Percentiles rank a stretch among this genome's conserved stretches.
Conservation (phyloP, 352 stramenopile species). For the Pythium volutum region DNA sequence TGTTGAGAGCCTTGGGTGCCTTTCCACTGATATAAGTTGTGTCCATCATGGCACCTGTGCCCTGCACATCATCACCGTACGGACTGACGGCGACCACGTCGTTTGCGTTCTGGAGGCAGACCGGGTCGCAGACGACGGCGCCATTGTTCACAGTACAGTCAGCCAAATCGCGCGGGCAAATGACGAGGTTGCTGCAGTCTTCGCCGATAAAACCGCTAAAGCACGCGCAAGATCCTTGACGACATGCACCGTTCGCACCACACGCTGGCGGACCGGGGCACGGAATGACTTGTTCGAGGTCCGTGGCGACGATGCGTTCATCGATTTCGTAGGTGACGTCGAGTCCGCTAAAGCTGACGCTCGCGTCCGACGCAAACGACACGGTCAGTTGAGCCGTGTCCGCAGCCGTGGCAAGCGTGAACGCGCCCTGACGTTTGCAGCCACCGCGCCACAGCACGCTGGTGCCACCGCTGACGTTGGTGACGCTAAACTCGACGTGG, state of each 20-base stretch:
- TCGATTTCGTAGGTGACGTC: slow-evolving; percentile 40
- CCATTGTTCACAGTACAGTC: slow-evolving; percentile 21
- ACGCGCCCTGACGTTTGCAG: slow-evolving; percentile 41
- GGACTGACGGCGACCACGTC: slow-evolving; percentile 50
- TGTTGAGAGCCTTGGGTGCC: slow-evolving; percentile 47
- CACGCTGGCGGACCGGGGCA: slow-evolving; percentile 42
- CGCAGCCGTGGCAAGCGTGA: slow-evolving; percentile 31
- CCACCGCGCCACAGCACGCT: slow-evolving; percentile 46
- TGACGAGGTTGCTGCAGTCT: slow-evolving; percentile 53
- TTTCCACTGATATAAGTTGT: slow-evolving; percentile 36
- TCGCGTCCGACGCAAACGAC: slow-evolving; percentile 41
- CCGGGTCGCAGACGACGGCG: slow-evolving; percentile 29
- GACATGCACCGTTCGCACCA: slow-evolving; percentile 47
- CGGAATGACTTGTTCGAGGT: slow-evolving; percentile 19
- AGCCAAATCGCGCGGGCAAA: slow-evolving; percentile 39
- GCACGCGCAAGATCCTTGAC: slow-evolving; percentile 39
- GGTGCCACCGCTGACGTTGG: slow-evolving; percentile 1
- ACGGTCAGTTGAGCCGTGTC: slow-evolving; percentile 35
- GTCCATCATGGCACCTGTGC: slow-evolving; percentile 55
- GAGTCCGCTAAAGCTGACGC: slow-evolving; percentile 40
- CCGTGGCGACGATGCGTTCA: slow-evolving; percentile 1
- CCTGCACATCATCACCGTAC: slow-evolving; percentile 46
- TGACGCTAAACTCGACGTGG: slow-evolving; percentile 29
- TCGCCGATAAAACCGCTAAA: slow-evolving; percentile 60
- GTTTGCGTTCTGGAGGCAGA: slow-evolving; percentile 31